These are phyloP conservation scores for Trypanosoma scelopori DNA, from an alignment of 208 protist genomes.

Conservation along the genomic window DNA sequence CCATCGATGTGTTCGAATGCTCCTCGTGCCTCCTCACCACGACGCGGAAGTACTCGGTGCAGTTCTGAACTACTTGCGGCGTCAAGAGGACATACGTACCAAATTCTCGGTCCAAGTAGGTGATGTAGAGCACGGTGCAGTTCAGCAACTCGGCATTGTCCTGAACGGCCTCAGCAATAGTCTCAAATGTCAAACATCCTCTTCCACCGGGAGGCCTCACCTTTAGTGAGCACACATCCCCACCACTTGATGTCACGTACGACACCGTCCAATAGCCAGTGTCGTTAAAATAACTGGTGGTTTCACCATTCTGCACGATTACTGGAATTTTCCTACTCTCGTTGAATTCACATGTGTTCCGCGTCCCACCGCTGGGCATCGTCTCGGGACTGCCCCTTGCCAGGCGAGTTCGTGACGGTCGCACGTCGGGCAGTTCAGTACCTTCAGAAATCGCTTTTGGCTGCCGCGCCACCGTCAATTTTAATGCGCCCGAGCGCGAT, in stretches of 20 bases:
- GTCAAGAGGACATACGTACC: conserved; percentile 23
- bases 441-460: too few species aligned
- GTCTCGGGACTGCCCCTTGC: too few species aligned
- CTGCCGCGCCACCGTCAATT: too few species aligned
- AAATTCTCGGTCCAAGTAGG: conserved; percentile 28
- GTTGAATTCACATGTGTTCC: too few species aligned
- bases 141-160: conserved; percentile 8
- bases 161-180: conserved; percentile 14
- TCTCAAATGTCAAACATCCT: conserved; percentile 5
- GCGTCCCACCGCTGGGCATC: too few species aligned
- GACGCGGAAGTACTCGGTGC: conserved; percentile 9
- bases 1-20: neutral
- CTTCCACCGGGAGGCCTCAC: conserved; percentile 2
- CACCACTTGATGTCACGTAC: conserved; percentile 4
- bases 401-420: too few species aligned
- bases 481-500: too few species aligned
- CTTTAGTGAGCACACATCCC: conserved; percentile 1
- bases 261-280: conserved; percentile 21
- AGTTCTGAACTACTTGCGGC: conserved; percentile 7
- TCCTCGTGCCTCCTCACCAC: conserved; percentile 1
- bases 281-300: neutral
- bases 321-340: too few species aligned
- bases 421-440: too few species aligned
- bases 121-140: conserved; percentile 13
- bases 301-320: neutral